Evolutionary conservation across 75 land plant genomes (phyloP).

Genomic region (Azolla pinnata): DNA sequence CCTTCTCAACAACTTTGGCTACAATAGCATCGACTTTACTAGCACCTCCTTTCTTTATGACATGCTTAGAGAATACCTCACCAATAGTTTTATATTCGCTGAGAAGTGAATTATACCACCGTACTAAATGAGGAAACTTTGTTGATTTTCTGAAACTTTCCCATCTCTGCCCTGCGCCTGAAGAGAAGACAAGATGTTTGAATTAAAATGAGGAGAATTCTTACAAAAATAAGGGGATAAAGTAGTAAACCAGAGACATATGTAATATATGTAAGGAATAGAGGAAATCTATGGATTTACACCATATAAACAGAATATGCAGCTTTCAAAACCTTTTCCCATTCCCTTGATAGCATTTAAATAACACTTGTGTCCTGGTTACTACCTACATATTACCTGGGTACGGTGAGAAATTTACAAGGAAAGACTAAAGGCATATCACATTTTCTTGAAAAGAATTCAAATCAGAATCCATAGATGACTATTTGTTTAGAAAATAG

Average conservation of each 20-base stretch:
- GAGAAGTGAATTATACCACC: slow-evolving; percentile 66
- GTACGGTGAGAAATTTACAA: too few species aligned
- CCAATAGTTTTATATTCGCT: slow-evolving; percentile 36
- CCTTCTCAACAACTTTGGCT: slow-evolving; percentile 11
- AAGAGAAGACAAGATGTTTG: neutral
- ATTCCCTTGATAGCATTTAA: too few species aligned
- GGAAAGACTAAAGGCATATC: too few species aligned
- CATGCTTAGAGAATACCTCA: slow-evolving; percentile 35
- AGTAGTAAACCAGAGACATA: too few species aligned
- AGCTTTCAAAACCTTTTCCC: too few species aligned
- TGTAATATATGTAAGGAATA: too few species aligned
- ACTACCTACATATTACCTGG: too few species aligned
- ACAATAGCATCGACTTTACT: slow-evolving; percentile 28
- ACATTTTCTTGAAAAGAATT: neutral
- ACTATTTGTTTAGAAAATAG: neutral
- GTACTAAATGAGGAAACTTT: slow-evolving; percentile 55
- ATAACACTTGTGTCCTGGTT: too few species aligned
- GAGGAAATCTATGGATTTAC: too few species aligned
- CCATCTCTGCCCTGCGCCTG: slow-evolving; percentile 76
- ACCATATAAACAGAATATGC: too few species aligned
- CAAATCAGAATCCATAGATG: neutral
- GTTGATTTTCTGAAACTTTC: slow-evolving; percentile 74
- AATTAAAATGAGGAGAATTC: neutral
- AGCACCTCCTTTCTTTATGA: slow-evolving; percentile 47
- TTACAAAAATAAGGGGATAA: neutral